Conservation (phyloP, 306 rosid species). For the Vicia faba region DNA sequence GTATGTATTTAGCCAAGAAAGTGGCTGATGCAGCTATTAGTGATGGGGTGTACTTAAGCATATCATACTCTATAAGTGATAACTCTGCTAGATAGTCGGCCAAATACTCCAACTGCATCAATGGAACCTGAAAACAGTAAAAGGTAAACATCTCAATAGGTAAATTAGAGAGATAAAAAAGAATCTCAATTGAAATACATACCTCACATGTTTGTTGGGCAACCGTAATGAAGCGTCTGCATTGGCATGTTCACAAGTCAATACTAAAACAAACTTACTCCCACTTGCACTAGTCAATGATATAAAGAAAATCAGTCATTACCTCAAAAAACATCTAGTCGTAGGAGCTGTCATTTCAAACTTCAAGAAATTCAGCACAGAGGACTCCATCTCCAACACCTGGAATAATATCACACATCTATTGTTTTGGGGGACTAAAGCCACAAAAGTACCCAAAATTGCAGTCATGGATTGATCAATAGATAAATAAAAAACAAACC, state of each 20-base stretch:
- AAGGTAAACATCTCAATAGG: neutral
- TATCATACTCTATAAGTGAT: conserved; percentile 60
- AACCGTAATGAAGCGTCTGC: conserved; percentile 55
- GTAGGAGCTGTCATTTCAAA: conserved; percentile 95
- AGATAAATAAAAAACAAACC: conserved; percentile 42
- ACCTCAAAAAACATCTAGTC: conserved; percentile 77
- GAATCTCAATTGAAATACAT: conserved; percentile 32
- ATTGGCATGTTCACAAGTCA: conserved; percentile 45
- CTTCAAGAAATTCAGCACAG: conserved; percentile 75
- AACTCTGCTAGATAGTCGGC: conserved; percentile 57
- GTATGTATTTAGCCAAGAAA: conserved; percentile 67
- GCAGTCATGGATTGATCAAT: conserved; percentile 2
- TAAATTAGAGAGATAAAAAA: neutral
- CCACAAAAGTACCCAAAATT: conserved; percentile 7
- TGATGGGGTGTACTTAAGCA: conserved; percentile 60
- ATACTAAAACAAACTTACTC: conserved; percentile 4
- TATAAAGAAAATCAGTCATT: conserved; percentile 28
- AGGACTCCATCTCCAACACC: conserved; percentile 88
- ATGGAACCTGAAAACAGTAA: conserved; percentile 48
- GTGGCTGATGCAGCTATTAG: conserved; percentile 67
- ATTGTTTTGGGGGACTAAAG: conserved; percentile 15
- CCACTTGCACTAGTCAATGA: conserved; percentile 17
- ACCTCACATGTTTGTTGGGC: conserved; percentile 60
- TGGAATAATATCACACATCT: conserved; percentile 40
- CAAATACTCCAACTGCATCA: conserved; percentile 56